Conservation (phyloP, 78 protist species). For the Dictyostelium capitatum region DNA sequence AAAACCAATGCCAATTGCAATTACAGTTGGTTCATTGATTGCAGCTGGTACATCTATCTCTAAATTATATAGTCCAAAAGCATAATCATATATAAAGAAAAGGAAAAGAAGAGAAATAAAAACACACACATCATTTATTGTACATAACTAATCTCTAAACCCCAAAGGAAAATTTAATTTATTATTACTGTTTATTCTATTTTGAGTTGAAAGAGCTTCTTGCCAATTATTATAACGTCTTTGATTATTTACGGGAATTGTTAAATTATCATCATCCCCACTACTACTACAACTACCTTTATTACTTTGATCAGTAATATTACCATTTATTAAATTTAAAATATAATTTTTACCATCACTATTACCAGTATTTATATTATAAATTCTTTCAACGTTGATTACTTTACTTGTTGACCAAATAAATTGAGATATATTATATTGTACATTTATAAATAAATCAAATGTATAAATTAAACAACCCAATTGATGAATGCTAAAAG, state of each 20-base stretch:
- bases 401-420: background rate
- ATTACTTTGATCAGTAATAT: background rate
- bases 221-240: too few species aligned
- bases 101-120: too few species aligned
- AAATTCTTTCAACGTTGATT: background rate
- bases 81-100: too few species aligned
- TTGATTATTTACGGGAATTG: too few species aligned
- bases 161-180: too few species aligned
- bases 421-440: background rate
- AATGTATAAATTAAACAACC: constrained; percentile 28
- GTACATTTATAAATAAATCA: constrained; percentile 15
- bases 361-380: background rate
- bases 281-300: background rate
- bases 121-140: too few species aligned
- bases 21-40: constrained; percentile 2
- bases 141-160: too few species aligned
- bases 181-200: too few species aligned
- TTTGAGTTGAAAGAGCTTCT: too few species aligned
- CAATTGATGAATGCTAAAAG: constrained; percentile 12
- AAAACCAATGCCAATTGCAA: constrained; percentile 32
- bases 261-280: background rate
- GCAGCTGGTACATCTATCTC: too few species aligned
- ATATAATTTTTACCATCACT: background rate
- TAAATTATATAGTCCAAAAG: too few species aligned
- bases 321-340: background rate